Conservation (phyloP, 192 early-diverging fungal genomes). For the Coemansia sp. region DNA sequence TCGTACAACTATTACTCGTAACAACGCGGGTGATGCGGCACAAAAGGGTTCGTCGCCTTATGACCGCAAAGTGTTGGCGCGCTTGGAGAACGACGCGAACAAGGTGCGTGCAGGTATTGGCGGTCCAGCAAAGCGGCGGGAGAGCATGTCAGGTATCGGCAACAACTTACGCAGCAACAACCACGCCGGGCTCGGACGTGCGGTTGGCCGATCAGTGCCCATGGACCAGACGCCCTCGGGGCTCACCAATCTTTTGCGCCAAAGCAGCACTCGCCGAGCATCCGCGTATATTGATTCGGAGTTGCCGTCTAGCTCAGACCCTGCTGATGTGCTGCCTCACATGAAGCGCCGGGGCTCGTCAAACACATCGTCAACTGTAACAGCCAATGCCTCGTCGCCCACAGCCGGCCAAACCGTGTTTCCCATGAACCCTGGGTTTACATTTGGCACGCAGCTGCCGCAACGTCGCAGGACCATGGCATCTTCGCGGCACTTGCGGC, state of each 20-base stretch:
- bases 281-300: constrained; percentile 2
- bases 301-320: too few species aligned
- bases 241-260: constrained; percentile 17
- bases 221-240: constrained; percentile 15
- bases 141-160: constrained; percentile 49
- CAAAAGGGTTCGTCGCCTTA: constrained; percentile 12
- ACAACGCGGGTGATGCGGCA: too few species aligned
- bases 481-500: background rate
- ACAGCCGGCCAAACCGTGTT: constrained; percentile 23
- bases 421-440: constrained; percentile 20
- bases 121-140: constrained; percentile 36
- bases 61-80: background rate
- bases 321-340: background rate
- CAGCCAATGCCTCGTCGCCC: constrained; percentile 13
- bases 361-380: constrained; percentile 13
- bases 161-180: constrained; percentile 44
- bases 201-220: constrained; percentile 17
- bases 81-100: background rate
- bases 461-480: constrained; percentile 1
- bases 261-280: constrained; percentile 1
- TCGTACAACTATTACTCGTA: background rate
- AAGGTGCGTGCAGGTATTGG: constrained; percentile 29
- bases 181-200: constrained; percentile 31
- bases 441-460: background rate
- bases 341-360: constrained; percentile 28